These are phyloP conservation scores for Fusarium penzigii DNA, from an alignment of 2,329 filamentous ascomycete species.

Conservation along the genomic window DNA sequence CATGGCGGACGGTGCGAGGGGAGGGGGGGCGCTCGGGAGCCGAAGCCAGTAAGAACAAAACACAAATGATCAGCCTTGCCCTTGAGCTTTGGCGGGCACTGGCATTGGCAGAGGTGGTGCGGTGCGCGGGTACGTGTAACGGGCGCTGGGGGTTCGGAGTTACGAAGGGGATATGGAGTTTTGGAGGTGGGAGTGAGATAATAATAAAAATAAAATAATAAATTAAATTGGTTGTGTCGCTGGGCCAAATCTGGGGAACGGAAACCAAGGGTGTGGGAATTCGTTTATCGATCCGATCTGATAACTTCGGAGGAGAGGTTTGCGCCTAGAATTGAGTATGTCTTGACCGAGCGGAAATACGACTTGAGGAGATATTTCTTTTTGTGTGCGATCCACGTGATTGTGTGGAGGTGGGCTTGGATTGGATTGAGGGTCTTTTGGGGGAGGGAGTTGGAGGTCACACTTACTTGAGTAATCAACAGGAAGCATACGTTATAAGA, in stretches of 20 bases:
- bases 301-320: slow-evolving; percentile 35
- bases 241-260: slow-evolving; percentile 27
- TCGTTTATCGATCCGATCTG: slow-evolving; percentile 45
- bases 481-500: no score
- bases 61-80: no score
- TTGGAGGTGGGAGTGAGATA: not conserved
- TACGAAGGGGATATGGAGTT: slow-evolving; percentile 32
- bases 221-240: slow-evolving; percentile 1
- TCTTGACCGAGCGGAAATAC: slow-evolving; percentile 36
- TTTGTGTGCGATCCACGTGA: not conserved
- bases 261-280: slow-evolving; percentile 30
- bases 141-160: slow-evolving; percentile 31
- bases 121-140: not conserved
- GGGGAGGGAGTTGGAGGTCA: not conserved
- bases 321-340: slow-evolving; percentile 9
- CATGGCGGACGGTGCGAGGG: slow-evolving; percentile 14
- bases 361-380: slow-evolving; percentile 15
- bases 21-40: slow-evolving; percentile 5
- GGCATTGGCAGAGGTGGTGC: slow-evolving; percentile 21
- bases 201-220: no score
- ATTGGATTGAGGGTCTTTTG: not conserved
- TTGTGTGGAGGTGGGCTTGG: slow-evolving; percentile 1
- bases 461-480: no score
- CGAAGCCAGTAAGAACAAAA: slow-evolving; percentile 1
- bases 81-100: slow-evolving; percentile 13